Evolutionary conservation across 139 green algal genomes (phyloP), one percentile per base, ranked within the genome.

Genomic region (Chlorella sorokiniana): DNA sequence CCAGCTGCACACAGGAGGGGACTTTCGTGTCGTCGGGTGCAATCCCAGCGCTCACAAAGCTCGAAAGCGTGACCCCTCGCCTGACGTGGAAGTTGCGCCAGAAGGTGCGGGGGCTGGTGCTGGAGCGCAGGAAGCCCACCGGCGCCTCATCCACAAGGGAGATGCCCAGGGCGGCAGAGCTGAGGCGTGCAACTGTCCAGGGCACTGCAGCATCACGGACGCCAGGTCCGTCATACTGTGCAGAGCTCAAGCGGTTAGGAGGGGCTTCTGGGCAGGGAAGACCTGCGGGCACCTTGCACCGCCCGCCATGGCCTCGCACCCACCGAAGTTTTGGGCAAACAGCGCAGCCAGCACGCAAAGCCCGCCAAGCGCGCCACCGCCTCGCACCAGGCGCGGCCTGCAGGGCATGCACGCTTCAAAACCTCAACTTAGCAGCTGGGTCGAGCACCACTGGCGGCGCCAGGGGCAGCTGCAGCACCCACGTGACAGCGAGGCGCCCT

Each of bases 81-180:
- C 37, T 56, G 45, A 75, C 48, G 45, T 82, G 77, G 63, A 69
- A 82, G 77, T 65, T 67, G 63, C 77, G 77, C 77, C 77, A 82
- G 45, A 82, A 82, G 44, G 63, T 76, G 77, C 63, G 42, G 25
- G 64, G 52, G 33, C 29, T 82, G 64, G 42, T 4, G 4, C n/a
- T 64, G 63, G 77, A 44, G 63, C 27, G 29, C 33, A 82, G 59
- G 33, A 68, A 76, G 77, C 44, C 37, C 7, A 76, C 63, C 0
- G 77, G 77, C 25, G 77, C 45, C 77, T 82, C 77, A 42, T 82
- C 77, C 41, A 38, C 29, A 8, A 33, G 23, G 25, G 18, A 7
- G 11, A 82, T 52, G 59, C 77, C 77, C 44, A 82, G 65, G 1
- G 20, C 35, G 8, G 29, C 14, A 0, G 77, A 62, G 10, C 16